Evolutionary conservation across 208 protist genomes (phyloP).

Genomic region (Angomonas deanei): DNA sequence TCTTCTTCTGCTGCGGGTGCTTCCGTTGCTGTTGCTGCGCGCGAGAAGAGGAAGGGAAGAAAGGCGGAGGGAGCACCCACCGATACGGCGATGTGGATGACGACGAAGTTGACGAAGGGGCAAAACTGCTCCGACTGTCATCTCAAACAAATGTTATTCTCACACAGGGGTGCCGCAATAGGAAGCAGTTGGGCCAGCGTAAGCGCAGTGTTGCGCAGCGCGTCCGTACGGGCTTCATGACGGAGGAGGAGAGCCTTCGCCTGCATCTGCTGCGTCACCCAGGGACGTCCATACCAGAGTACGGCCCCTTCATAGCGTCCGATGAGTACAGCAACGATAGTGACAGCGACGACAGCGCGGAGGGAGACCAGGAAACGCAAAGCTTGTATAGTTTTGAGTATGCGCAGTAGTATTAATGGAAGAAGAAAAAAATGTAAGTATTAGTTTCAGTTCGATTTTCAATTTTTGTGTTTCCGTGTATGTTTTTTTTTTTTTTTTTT

Average conservation of each 20-base stretch:
- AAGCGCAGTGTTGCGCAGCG: background rate
- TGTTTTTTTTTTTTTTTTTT: background rate
- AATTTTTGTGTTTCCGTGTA: background rate
- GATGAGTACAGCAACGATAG: background rate
- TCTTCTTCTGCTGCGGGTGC: background rate
- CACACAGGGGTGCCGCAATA: background rate
- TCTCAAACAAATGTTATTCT: background rate
- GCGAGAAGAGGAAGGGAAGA: background rate
- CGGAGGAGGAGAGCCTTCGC: background rate
- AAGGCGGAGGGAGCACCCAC: background rate
- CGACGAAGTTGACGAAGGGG: background rate
- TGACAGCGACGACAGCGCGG: background rate
- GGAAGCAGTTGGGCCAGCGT: background rate
- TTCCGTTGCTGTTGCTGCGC: background rate
- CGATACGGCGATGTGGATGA: background rate
- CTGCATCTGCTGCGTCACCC: background rate
- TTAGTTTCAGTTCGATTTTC: background rate
- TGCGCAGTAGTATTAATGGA: background rate
- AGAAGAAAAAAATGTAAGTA: conserved; percentile 1
- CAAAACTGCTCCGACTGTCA: no score
- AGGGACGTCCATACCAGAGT: background rate
- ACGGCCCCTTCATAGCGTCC: background rate
- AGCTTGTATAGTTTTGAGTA: no score
- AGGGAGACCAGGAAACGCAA: no score
- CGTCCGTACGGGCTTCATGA: background rate